Conservation (phyloP, 192 early-diverging fungal species). For the Geranomyces michiganensis region DNA sequence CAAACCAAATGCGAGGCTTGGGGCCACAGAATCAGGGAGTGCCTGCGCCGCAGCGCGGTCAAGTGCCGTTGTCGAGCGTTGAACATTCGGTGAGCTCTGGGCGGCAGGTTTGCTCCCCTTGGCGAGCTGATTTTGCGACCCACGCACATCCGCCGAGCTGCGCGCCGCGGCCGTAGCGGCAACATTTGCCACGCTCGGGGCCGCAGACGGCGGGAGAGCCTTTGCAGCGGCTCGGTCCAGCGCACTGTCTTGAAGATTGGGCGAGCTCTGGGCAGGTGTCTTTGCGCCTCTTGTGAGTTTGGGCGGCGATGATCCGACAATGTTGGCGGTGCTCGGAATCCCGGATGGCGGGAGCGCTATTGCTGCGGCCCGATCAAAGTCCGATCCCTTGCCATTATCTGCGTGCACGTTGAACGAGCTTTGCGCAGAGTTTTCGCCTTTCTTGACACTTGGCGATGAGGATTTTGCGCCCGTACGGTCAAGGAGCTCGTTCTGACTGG, state of each 20-base stretch:
- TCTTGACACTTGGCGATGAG: neutral
- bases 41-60: neutral
- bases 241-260: neutral
- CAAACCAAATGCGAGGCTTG: neutral
- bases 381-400: neutral
- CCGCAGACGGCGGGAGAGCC: neutral
- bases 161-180: neutral
- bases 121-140: neutral
- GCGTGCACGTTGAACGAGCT: neutral
- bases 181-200: neutral
- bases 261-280: constrained; percentile 1
- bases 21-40: neutral
- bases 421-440: neutral
- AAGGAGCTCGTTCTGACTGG: neutral
- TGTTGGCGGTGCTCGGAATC: neutral
- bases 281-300: neutral
- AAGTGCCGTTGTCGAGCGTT: neutral
- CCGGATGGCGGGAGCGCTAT: neutral
- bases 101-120: neutral
- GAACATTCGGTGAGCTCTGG: constrained; percentile 2
- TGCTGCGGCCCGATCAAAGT: constrained; percentile 1
- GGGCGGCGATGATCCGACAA: neutral
- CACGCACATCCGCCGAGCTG: neutral
- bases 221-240: neutral
- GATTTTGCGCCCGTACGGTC: neutral